phyloP scores from a whole-genome alignment of 2,329 filamentous ascomycete genomes.

The Chaetomiaceae sp. region DNA sequence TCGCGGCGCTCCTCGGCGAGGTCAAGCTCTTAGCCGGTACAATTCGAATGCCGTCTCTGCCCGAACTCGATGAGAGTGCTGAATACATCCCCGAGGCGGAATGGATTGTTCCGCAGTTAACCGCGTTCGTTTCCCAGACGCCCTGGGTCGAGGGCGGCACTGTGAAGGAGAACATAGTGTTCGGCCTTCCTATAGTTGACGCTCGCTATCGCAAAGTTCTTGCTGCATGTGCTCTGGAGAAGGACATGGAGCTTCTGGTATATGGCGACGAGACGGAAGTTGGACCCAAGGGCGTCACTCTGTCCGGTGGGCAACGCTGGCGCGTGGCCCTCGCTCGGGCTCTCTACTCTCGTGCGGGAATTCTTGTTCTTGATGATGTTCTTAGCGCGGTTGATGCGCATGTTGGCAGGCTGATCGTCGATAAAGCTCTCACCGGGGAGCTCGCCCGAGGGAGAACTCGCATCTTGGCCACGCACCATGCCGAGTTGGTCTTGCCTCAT shows the following conservation, averaged over 20 bases:
- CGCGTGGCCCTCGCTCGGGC: slow-evolving; percentile 44
- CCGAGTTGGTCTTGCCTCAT: slow-evolving; percentile 31
- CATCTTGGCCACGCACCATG: slow-evolving; percentile 57
- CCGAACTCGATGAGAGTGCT: slow-evolving; percentile 24
- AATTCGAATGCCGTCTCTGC: slow-evolving; percentile 29
- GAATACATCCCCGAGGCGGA: slow-evolving; percentile 25
- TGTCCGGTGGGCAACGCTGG: slow-evolving; percentile 45
- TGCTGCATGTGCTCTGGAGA: slow-evolving; percentile 40
- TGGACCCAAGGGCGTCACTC: slow-evolving; percentile 40
- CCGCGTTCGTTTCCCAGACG: slow-evolving; percentile 44
- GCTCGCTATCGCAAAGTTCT: slow-evolving; percentile 44
- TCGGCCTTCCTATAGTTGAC: slow-evolving; percentile 38
- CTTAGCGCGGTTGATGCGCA: slow-evolving; percentile 47
- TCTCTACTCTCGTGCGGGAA: slow-evolving; percentile 41
- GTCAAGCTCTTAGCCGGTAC: slow-evolving; percentile 35
- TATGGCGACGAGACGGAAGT: slow-evolving; percentile 43
- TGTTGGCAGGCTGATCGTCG: slow-evolving; percentile 44
- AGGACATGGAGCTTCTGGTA: slow-evolving; percentile 41
- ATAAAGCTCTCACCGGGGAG: slow-evolving; percentile 48
- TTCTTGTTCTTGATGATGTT: slow-evolving; percentile 45
- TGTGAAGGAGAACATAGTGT: slow-evolving; percentile 43
- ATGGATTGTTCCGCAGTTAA: slow-evolving; percentile 37
- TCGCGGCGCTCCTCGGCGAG: slow-evolving; percentile 39
- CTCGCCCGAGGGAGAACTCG: slow-evolving; percentile 53
- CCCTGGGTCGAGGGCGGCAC: slow-evolving; percentile 46